These are phyloP conservation scores for Aspergillus homomorphus DNA, from an alignment of 495 filamentous ascomycete species.

Conservation along the genomic window DNA sequence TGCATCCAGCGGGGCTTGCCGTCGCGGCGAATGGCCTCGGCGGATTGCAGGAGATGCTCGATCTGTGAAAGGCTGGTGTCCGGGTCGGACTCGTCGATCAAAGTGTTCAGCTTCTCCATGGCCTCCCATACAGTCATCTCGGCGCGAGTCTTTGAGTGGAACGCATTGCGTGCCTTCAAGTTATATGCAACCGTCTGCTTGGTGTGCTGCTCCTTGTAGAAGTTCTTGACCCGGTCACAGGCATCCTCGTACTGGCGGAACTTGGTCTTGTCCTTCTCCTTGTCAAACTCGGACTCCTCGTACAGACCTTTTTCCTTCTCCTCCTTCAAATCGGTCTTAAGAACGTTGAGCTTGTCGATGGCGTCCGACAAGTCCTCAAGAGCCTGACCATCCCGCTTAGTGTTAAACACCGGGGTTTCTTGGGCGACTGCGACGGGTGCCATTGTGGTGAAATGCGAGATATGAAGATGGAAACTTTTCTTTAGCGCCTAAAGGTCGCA, in stretches of 20 bases:
- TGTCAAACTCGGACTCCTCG: constrained; percentile 64
- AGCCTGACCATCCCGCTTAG: constrained; percentile 59
- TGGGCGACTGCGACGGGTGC: constrained; percentile 30
- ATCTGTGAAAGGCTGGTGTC: constrained; percentile 85
- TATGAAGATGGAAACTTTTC: constrained; percentile 7
- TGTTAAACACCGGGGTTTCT: constrained; percentile 29
- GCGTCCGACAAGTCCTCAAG: constrained; percentile 78
- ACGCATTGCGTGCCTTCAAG: constrained; percentile 66
- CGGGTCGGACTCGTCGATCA: constrained; percentile 86
- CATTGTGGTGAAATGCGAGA: constrained; percentile 24
- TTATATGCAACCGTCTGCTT: constrained; percentile 87
- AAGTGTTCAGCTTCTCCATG: constrained; percentile 82
- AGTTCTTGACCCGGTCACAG: constrained; percentile 74
- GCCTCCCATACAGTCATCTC: constrained; percentile 86
- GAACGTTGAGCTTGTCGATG: constrained; percentile 77
- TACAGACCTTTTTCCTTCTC: constrained; percentile 53
- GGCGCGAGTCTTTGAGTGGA: constrained; percentile 63
- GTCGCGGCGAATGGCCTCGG: constrained; percentile 82
- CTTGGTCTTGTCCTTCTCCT: constrained; percentile 73
- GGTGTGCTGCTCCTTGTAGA: constrained; percentile 80
- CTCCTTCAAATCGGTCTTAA: constrained; percentile 58
- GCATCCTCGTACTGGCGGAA: constrained; percentile 79
- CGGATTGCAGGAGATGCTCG: constrained; percentile 81
- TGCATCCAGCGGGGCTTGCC: constrained; percentile 95
- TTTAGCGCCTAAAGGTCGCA: neutral